Conservation (phyloP, 192 early-diverging fungal genomes). For the Coemansia sp. region DNA sequence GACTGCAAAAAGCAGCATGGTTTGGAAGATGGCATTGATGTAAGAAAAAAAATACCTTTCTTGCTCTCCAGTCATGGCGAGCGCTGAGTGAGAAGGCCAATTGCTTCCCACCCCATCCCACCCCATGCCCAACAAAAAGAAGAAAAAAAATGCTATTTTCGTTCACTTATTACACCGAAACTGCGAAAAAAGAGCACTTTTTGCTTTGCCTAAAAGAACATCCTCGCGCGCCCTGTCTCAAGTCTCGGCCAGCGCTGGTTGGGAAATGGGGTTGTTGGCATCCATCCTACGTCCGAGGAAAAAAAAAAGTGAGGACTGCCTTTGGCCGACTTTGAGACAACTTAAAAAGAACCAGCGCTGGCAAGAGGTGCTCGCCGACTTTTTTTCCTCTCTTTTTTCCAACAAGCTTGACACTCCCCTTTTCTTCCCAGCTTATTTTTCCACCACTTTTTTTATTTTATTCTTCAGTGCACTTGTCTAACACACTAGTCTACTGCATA, state of each 20-base stretch:
- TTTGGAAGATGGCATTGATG: background rate
- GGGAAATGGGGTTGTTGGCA: background rate
- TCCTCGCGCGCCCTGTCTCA: background rate
- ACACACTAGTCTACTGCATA: too few species aligned
- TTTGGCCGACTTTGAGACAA: background rate
- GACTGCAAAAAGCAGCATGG: background rate
- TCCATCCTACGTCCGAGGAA: background rate
- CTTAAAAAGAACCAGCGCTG: background rate
- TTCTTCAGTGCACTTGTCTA: too few species aligned
- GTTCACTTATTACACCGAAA: too few species aligned
- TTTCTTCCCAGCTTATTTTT: background rate
- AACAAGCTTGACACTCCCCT: background rate
- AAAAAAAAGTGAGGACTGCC: background rate
- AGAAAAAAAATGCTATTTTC: too few species aligned
- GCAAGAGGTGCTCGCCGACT: background rate
- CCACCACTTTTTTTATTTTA: too few species aligned
- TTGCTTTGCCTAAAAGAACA: background rate
- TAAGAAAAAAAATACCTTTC: background rate
- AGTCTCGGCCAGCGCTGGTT: background rate
- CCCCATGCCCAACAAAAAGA: too few species aligned
- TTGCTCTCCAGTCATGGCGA: too few species aligned
- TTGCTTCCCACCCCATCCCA: too few species aligned
- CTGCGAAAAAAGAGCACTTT: too few species aligned
- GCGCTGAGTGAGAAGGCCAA: too few species aligned
- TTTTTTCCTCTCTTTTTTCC: background rate